A percentile compares a stretch with the other conserved stretches of the same genome.
phyloP scores from a whole-genome alignment of 352 stramenopile genomes.

The Globisporangium paroecandrum region DNA sequence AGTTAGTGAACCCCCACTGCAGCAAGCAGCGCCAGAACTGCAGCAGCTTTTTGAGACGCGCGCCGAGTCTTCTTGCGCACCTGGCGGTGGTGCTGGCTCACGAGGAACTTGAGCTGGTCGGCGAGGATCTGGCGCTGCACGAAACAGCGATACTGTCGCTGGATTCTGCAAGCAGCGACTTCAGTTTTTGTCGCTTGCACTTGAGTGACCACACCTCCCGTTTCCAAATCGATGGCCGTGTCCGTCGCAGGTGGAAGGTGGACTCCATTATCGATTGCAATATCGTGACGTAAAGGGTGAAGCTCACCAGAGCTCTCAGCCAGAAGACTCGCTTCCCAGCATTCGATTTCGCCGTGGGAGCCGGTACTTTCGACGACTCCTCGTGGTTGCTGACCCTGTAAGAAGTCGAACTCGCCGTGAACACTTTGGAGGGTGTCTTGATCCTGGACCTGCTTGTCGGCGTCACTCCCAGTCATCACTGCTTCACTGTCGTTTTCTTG shows the following conservation, averaged over 20 bases:
- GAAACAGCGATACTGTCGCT: conserved; percentile 41
- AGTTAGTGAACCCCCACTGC: not conserved
- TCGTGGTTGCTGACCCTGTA: not conserved
- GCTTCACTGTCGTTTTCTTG: not conserved
- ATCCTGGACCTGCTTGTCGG: too few species aligned
- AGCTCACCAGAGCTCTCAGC: not conserved
- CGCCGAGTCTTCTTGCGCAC: conserved; percentile 22
- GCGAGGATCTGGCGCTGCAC: conserved; percentile 25
- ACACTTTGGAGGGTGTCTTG: not conserved
- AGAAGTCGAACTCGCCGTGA: not conserved
- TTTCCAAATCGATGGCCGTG: not conserved
- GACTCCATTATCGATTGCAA: not conserved
- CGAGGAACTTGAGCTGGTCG: conserved; percentile 39
- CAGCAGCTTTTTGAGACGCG: conserved; percentile 6
- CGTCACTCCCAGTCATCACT: not conserved
- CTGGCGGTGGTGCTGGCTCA: conserved; percentile 32
- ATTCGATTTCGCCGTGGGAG: not conserved
- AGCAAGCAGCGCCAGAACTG: not conserved
- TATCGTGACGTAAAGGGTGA: not conserved
- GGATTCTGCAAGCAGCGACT: conserved; percentile 17
- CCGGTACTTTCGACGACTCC: not conserved
- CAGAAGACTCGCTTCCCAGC: not conserved
- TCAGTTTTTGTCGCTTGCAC: not conserved
- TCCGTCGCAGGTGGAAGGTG: too few species aligned
- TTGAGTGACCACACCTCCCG: not conserved